Evolutionary conservation across 345 rosid genomes (phyloP), one percentile per base, ranked within the genome.

Genomic region (Murraya paniculata): DNA sequence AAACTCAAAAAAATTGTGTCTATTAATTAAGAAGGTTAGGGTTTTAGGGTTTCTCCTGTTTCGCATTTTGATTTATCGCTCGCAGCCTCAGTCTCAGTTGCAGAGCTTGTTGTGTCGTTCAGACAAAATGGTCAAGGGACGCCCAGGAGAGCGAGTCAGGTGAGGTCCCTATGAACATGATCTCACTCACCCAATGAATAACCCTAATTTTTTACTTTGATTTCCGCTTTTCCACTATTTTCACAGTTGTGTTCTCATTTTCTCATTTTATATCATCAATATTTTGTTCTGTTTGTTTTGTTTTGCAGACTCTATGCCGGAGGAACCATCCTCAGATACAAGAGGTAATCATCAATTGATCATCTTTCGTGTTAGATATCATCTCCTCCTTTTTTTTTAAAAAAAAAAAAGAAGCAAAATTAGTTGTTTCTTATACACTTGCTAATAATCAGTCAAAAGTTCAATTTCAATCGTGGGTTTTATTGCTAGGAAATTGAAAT

Each of bases 111-210:
- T 41, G 50, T 41, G 50, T 41, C 16, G 1, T 67, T 82, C 33
- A 79, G 73, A 61, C 65, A 28, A 80, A 87, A 95, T 92, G 97
- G 97, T 91, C 84, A 95, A 93, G 91, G 95, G 94, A 30, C 94
- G 98, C 65, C 94, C 92, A 83, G 98, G 99, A 83, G 99, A 95
- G 86, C 85, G 95, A 78, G 93, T 95, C 87, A 90, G 97, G 98
- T 94, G 56, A 90, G 97, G 97, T 94, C 21, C 56, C 22, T 50
- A 50, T 5, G 50, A 41, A 41, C 1, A 36, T 41, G 77, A 59
- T 28, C 45, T 28, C 50, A 41, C 16, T 30, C 28, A 3, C 9
- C 4, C 24, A 2, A 55, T 9, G 14, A 14, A 53, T 6, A 21
- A 9, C 53, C 45, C 22, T 39, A 38, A 10, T 41, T 41, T 24